phyloP scores from a whole-genome alignment of 208 protist species.

The Crithidia bombi region DNA sequence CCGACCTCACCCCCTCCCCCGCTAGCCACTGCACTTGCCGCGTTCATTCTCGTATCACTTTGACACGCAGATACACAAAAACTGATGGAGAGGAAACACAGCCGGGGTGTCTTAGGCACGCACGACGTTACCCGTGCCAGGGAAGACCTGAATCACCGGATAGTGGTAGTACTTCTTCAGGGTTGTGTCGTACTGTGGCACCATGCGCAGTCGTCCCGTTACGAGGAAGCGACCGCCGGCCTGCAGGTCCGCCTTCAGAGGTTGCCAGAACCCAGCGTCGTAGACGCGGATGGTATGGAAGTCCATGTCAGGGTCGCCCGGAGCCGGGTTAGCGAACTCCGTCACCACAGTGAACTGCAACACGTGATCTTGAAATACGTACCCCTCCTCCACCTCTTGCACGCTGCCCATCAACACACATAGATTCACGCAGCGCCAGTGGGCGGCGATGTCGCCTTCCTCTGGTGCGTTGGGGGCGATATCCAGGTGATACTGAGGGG shows the following conservation, averaged over 20 bases:
- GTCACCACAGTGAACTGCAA: constrained; percentile 87
- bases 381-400: constrained; percentile 80
- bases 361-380: constrained; percentile 87
- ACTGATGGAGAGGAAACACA: not conserved
- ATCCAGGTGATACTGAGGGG: constrained; percentile 83
- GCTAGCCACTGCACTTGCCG: too few relatives aligned
- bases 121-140: constrained; percentile 50
- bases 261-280: constrained; percentile 50
- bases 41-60: too few relatives aligned
- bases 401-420: constrained; percentile 83
- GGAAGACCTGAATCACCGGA: constrained; percentile 82
- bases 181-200: constrained; percentile 80
- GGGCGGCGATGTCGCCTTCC: constrained; percentile 79
- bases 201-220: constrained; percentile 78
- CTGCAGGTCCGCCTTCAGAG: constrained; percentile 45
- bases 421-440: constrained; percentile 87
- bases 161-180: constrained; percentile 89
- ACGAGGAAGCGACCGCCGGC: constrained; percentile 60
- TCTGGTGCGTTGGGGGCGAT: constrained; percentile 88
- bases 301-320: constrained; percentile 88
- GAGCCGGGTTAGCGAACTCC: constrained; percentile 73
- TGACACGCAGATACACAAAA: too few relatives aligned
- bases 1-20: too few relatives aligned
- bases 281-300: constrained; percentile 88
- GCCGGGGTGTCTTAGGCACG: constrained; percentile 10